Evolutionary conservation across 306 rosid species (phyloP).

Genomic region (Ormosia semicastrata): DNA sequence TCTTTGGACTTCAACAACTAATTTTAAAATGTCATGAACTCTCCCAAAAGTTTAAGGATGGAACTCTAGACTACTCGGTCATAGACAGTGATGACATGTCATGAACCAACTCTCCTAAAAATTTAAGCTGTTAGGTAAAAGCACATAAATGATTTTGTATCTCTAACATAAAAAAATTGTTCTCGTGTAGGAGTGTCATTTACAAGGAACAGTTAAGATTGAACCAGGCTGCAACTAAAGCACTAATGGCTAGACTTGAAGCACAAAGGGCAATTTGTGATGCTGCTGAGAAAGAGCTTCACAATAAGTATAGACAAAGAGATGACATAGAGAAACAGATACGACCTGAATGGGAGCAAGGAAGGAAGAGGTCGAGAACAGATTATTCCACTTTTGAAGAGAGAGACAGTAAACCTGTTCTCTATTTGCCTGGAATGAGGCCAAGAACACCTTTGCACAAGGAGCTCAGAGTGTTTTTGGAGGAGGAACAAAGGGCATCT

Average conservation of each 20-base stretch:
- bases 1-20: background rate
- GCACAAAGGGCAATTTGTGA: conserved; percentile 83
- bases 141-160: no score
- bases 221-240: conserved; percentile 83
- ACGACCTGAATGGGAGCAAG: conserved; percentile 75
- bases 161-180: background rate
- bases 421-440: conserved; percentile 54
- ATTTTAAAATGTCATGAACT: background rate
- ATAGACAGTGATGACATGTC: no score
- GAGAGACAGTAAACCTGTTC: conserved; percentile 42
- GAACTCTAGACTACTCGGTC: no score
- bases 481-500: conserved; percentile 82
- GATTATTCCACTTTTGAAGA: conserved; percentile 57
- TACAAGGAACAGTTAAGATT: conserved; percentile 95
- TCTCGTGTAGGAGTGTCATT: conserved; percentile 72
- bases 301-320: conserved; percentile 64
- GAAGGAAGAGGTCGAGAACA: conserved; percentile 84
- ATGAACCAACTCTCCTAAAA: no score
- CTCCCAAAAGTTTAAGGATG: no score
- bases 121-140: no score
- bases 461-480: conserved; percentile 81
- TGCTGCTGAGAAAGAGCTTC: conserved; percentile 82
- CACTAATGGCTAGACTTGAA: conserved; percentile 96
- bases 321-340: conserved; percentile 83
- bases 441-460: conserved; percentile 69